Evolutionary conservation across 441 rosid genomes (phyloP).

Genomic region (Erodium texanum): DNA sequence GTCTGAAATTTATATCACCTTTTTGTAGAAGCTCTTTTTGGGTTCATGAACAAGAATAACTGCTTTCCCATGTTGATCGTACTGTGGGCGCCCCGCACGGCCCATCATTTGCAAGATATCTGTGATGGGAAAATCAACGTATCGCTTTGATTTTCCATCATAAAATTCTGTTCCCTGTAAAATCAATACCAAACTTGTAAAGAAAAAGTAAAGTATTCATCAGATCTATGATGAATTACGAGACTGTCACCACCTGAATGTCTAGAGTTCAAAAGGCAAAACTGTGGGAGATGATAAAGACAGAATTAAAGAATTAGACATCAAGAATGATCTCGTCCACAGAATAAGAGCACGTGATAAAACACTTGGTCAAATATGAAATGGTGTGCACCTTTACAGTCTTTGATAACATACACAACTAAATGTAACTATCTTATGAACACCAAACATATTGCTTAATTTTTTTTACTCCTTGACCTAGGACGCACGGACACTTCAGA

Average conservation of each 20-base stretch:
- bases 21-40: slow-evolving; percentile 96
- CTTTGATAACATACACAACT: neutral
- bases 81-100: slow-evolving; percentile 99
- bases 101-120: slow-evolving; percentile 99
- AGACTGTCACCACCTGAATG: neutral
- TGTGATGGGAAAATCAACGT: slow-evolving; percentile 95
- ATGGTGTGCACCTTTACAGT: neutral
- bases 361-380: neutral
- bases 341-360: neutral
- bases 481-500: neutral
- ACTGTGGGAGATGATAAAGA: neutral
- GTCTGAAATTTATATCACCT: slow-evolving; percentile 35
- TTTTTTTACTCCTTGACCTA: neutral
- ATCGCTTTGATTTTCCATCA: slow-evolving; percentile 95
- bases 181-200: slow-evolving; percentile 11
- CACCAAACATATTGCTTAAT: neutral
- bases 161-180: slow-evolving; percentile 93
- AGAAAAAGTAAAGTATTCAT: slow-evolving; percentile 4
- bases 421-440: neutral
- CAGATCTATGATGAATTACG: neutral
- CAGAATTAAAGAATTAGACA: neutral
- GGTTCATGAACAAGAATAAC: slow-evolving; percentile 99
- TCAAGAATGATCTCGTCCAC: neutral
- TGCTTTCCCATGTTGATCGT: slow-evolving; percentile 98
- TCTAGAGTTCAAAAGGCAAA: neutral